phyloP scores from a whole-genome alignment of 768 basidiomycete genomes.

The Rhodotorula paludigena region DNA sequence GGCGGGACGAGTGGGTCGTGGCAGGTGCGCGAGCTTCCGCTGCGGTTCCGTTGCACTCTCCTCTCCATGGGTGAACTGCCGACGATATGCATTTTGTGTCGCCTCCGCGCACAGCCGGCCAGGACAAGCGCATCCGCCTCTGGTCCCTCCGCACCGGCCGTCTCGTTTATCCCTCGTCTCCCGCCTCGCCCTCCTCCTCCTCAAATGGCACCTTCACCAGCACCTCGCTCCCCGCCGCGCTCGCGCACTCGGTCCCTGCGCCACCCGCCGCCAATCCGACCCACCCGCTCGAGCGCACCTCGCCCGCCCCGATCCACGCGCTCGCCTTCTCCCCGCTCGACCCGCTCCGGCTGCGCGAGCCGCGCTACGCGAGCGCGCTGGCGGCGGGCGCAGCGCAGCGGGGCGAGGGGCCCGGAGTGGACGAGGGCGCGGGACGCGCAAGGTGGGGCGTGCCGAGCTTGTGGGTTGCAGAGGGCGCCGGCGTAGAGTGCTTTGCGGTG shows the following conservation, averaged over 20 bases:
- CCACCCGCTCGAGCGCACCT: background rate
- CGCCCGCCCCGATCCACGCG: constrained; percentile 7
- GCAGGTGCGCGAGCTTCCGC: constrained; percentile 19
- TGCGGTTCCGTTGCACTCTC: background rate
- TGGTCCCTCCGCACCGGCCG: constrained; percentile 34
- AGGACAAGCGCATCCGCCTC: constrained; percentile 26
- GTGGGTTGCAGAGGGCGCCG: constrained; percentile 22
- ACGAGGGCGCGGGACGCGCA: background rate
- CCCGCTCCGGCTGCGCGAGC: background rate
- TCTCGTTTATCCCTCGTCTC: too few relatives aligned
- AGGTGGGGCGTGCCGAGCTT: constrained; percentile 10
- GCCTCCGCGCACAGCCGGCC: constrained; percentile 10
- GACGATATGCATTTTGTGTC: background rate
- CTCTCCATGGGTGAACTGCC: background rate
- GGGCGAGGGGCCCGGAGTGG: too few relatives aligned
- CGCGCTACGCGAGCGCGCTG: background rate
- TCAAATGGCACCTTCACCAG: background rate
- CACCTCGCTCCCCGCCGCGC: background rate
- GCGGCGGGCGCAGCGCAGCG: too few relatives aligned
- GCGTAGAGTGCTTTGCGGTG: constrained; percentile 13
- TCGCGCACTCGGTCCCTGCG: background rate
- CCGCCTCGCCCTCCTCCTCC: background rate
- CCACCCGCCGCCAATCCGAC: background rate
- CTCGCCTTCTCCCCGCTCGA: constrained; percentile 28
- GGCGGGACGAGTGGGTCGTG: constrained; percentile 24